These are phyloP conservation scores for Podospora appendiculata DNA, from an alignment of 495 filamentous ascomycete species.

Conservation along the genomic window DNA sequence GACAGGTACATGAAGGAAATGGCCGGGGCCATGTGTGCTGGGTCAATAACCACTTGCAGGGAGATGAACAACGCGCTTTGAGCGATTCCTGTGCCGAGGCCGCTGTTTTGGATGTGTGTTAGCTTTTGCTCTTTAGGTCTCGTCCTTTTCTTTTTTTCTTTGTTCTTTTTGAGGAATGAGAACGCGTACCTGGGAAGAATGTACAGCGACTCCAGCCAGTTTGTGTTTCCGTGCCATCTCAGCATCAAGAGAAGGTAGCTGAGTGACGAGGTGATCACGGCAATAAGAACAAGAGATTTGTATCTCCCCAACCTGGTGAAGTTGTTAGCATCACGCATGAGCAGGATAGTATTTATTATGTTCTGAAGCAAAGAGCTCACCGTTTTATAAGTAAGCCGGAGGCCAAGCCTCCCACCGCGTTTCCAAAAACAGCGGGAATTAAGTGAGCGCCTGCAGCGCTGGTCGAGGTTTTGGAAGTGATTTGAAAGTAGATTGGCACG, in stretches of 20 bases:
- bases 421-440: constrained; percentile 57
- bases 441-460: constrained; percentile 54
- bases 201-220: constrained; percentile 53
- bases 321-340: no score
- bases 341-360: not conserved
- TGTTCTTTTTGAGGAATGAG: no score
- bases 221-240: constrained; percentile 56
- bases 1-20: constrained; percentile 47
- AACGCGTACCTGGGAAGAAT: constrained; percentile 49
- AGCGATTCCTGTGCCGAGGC: constrained; percentile 48
- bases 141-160: not conserved
- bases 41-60: constrained; percentile 45
- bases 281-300: constrained; percentile 45
- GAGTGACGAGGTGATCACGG: constrained; percentile 40
- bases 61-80: constrained; percentile 47
- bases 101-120: constrained; percentile 19
- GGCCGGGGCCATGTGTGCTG: constrained; percentile 46
- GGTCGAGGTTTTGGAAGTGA: constrained; percentile 47
- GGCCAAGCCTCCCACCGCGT: constrained; percentile 54
- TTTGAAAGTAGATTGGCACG: constrained; percentile 65
- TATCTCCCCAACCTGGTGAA: constrained; percentile 47
- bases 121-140: not conserved
- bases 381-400: constrained; percentile 49
- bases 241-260: constrained; percentile 50
- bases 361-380: constrained; percentile 9